Conservation (phyloP, 2,329 filamentous ascomycete genomes). For the Aspergillus sp. region DNA sequence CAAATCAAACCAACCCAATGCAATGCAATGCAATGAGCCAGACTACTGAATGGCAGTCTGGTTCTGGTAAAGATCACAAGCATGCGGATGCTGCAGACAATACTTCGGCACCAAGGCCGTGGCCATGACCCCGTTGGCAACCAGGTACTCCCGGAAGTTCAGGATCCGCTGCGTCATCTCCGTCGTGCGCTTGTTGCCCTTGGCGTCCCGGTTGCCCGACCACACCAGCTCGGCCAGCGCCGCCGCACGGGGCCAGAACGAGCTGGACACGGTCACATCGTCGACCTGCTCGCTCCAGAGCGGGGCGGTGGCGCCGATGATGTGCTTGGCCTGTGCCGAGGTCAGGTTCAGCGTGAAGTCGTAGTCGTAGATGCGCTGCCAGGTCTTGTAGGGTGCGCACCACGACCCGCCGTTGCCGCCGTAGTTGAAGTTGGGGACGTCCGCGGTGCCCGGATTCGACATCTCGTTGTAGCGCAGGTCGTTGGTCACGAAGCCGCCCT, state of each 20-base stretch:
- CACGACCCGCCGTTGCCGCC: constrained; percentile 55
- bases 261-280: constrained; percentile 50
- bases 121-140: constrained; percentile 55
- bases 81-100: constrained; percentile 58
- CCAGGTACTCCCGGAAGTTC: constrained; percentile 61
- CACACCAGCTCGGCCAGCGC: constrained; percentile 57
- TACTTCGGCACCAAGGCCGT: constrained; percentile 57
- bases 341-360: constrained; percentile 55
- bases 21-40: too few relatives aligned
- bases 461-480: constrained; percentile 57
- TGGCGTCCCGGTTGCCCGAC: constrained; percentile 54
- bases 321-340: constrained; percentile 45
- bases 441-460: constrained; percentile 49
- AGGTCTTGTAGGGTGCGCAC: constrained; percentile 61
- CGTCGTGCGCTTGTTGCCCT: constrained; percentile 53
- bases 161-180: constrained; percentile 56
- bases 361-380: constrained; percentile 61
- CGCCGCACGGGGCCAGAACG: constrained; percentile 58
- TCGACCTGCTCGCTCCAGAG: constrained; percentile 59
- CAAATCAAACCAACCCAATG: not conserved
- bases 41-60: constrained; percentile 41
- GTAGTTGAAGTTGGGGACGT: constrained; percentile 54
- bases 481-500: constrained; percentile 55
- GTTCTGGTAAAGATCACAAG: constrained; percentile 56
- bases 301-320: constrained; percentile 54